Base-by-base conservation (phyloP, 345 rosid species). In the Boechera divaricarpa region DNA sequence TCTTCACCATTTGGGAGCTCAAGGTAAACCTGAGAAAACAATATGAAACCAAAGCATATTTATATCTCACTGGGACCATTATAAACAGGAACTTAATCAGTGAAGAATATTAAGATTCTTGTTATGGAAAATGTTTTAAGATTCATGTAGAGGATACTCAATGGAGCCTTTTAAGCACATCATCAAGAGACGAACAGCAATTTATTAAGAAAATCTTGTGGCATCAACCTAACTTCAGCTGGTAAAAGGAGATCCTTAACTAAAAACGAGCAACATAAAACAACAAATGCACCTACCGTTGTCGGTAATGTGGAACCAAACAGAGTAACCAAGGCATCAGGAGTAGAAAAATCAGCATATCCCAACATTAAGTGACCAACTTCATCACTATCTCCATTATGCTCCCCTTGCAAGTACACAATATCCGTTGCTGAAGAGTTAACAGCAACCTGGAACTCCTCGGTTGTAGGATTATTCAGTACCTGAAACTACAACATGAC, bases 371-470 rank as follows among this genome's bases (percentile, higher is more conserved):
- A 67, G 45, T 93, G 72, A 36, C 96, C 98, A 76, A 87, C 78
- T 85, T 87, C 92, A 82, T 93, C 97, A 78, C 76, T 48, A 58
- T 81, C 91, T 77, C 83, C 89, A 74, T 44, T 73, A 75, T 74
- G 87, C 77, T 84, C 88, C 31, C 98, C 98, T 87, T 85, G 96
- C 79, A 96, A 79, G 85, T 91, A 96, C 31, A 96, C 94, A 72
- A 96, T 67, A 80, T 81, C 87, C 10, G 96, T 91, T 66, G 85
- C 88, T 7, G 84, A 78, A 0, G 88, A 83, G 79, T 83, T 90
- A 57, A 90, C 76, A 73, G 81, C 87, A 67, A 66, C 86, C 75
- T 16, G 83, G 81, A 96, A 89, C 75, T 90, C 97, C 69, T 89
- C 87, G 10, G 74, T 51, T 51, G 85, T 87, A n/a, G 99, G 99